phyloP scores from a whole-genome alignment of 768 basidiomycete genomes.

The Plicaturopsis crispa region DNA sequence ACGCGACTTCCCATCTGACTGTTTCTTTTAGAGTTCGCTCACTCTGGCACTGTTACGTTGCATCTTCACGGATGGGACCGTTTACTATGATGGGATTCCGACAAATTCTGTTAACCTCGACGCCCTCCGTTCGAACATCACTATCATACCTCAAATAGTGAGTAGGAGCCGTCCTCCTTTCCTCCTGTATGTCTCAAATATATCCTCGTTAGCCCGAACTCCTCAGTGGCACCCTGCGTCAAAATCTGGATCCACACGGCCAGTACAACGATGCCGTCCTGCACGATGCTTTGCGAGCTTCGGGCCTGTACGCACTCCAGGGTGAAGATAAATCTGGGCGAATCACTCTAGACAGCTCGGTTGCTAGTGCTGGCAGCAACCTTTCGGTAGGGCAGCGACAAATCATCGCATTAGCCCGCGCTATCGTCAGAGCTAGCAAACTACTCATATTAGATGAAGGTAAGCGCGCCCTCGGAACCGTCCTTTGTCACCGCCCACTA shows the following conservation, averaged over 20 bases:
- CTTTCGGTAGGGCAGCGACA: slow-evolving; percentile 41
- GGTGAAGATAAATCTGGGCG: too few species aligned
- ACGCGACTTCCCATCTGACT: slow-evolving; percentile 24
- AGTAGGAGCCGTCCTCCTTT: neutral
- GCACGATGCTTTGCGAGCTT: slow-evolving; percentile 28
- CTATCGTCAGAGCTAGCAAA: slow-evolving; percentile 15
- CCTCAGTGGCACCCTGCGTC: slow-evolving; percentile 33
- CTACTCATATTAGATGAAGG: slow-evolving; percentile 17
- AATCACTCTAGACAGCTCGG: slow-evolving; percentile 35
- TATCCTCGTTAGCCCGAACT: slow-evolving; percentile 31
- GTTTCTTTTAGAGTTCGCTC: slow-evolving; percentile 16
- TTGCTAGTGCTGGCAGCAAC: slow-evolving; percentile 28
- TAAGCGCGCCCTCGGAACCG: slow-evolving; percentile 36
- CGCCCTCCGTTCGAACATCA: slow-evolving; percentile 47
- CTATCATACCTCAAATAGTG: slow-evolving; percentile 52
- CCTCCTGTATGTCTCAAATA: too few species aligned
- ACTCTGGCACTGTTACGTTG: slow-evolving; percentile 49
- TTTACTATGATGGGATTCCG: slow-evolving; percentile 45
- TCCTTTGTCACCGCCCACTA: neutral
- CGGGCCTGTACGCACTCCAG: slow-evolving; percentile 25
- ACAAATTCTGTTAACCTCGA: slow-evolving; percentile 46
- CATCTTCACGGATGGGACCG: slow-evolving; percentile 49
- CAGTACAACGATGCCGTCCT: slow-evolving; percentile 36
- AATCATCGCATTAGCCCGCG: slow-evolving; percentile 36
- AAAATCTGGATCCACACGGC: slow-evolving; percentile 40